Evolutionary conservation across 306 rosid genomes (phyloP).

Genomic region (Psophocarpus tetragonolobus): DNA sequence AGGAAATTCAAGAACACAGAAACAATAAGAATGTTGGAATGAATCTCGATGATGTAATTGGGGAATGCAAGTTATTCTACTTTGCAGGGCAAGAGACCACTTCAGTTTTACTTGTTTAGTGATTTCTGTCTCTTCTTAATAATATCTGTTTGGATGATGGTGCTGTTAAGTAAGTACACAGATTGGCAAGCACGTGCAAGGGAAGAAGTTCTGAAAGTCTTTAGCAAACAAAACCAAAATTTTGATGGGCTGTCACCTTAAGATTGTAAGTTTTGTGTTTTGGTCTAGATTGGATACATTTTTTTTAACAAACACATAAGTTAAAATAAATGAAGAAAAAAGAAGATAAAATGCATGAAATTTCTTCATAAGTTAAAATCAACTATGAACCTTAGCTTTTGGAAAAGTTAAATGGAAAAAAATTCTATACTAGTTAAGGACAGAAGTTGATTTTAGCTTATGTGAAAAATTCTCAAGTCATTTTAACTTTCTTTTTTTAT

Average conservation of each 20-base stretch:
- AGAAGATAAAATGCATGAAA: neutral
- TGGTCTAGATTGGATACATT: neutral
- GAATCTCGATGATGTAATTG: neutral
- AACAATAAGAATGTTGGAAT: neutral
- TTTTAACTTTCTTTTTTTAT: neutral
- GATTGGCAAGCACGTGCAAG: neutral
- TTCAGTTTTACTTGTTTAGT: neutral
- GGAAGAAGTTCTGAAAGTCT: neutral
- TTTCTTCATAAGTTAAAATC: too few species aligned
- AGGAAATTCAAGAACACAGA: neutral
- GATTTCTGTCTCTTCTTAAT: too few species aligned
- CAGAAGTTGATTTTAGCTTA: neutral
- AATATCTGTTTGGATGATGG: neutral
- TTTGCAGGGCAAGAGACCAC: neutral
- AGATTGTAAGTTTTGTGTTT: neutral
- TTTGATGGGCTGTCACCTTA: neutral
- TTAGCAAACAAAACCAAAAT: neutral
- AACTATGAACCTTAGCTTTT: neutral
- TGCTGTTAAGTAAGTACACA: neutral
- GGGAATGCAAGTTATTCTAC: neutral
- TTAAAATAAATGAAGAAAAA: too few species aligned
- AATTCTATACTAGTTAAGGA: neutral
- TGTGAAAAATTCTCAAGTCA: neutral
- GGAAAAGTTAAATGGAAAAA: neutral
- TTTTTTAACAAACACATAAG: neutral